Evolutionary conservation across 2,329 filamentous ascomycete genomes (phyloP).

Genomic region (Ascochyta viciae-villosae): DNA sequence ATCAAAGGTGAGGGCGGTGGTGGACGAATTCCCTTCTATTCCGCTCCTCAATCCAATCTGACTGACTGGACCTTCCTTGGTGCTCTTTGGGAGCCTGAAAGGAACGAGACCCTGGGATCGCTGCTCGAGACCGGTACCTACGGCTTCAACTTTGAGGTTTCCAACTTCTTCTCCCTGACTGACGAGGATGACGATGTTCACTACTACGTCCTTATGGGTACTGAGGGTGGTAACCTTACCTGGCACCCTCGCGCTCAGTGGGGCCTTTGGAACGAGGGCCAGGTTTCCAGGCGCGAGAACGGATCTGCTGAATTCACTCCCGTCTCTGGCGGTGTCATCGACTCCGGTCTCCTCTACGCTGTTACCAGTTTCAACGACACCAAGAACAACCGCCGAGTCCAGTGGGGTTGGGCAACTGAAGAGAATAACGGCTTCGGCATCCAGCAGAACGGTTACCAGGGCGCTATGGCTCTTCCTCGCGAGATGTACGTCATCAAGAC

Average conservation of each 20-base stretch:
- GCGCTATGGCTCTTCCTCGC: conserved; percentile 53
- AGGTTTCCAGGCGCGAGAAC: conserved; percentile 51
- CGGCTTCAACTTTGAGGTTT: conserved; percentile 58
- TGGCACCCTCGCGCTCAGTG: conserved; percentile 52
- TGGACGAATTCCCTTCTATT: conserved; percentile 57
- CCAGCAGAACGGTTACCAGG: conserved; percentile 54
- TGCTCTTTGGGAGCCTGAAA: conserved; percentile 54
- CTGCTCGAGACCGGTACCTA: conserved; percentile 55
- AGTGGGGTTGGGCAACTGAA: conserved; percentile 57
- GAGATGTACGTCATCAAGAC: conserved; percentile 57
- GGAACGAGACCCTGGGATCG: conserved; percentile 52
- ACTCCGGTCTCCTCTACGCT: conserved; percentile 56
- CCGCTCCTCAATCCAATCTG: conserved; percentile 52
- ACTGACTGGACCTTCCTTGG: conserved; percentile 58
- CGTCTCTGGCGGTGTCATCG: conserved; percentile 52
- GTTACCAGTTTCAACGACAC: conserved; percentile 57
- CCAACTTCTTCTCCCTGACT: conserved; percentile 55
- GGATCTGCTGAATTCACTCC: conserved; percentile 55
- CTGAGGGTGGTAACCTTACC: conserved; percentile 55
- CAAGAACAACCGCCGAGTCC: conserved; percentile 57
- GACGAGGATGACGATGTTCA: conserved; percentile 54
- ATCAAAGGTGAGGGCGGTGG: conserved; percentile 57
- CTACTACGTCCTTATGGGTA: conserved; percentile 54
- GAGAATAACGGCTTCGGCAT: conserved; percentile 53
- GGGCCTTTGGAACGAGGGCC: conserved; percentile 57